Evolutionary conservation across 2,329 filamentous ascomycete species (phyloP).

Genomic region (Dendryphion nanum): DNA sequence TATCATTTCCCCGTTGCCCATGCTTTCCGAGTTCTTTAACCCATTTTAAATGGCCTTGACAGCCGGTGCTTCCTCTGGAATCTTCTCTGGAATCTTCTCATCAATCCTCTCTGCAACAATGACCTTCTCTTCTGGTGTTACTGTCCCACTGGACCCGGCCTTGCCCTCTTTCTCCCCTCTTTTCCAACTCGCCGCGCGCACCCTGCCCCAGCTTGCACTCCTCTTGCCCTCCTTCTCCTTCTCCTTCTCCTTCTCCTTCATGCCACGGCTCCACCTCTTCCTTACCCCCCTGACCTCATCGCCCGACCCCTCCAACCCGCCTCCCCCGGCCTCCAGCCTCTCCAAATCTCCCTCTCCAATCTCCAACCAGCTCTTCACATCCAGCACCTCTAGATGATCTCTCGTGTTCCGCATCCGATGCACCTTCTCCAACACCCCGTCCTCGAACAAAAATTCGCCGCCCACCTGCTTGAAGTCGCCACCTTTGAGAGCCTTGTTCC

Average conservation of each 20-base stretch:
- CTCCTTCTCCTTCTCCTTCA: slow-evolving; percentile 22
- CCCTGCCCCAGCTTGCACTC: too few relatives aligned
- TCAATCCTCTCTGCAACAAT: too few relatives aligned
- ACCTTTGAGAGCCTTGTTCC: slow-evolving; percentile 59
- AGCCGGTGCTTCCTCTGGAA: too few relatives aligned
- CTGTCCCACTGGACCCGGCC: too few relatives aligned
- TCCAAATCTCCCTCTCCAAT: slow-evolving; percentile 27
- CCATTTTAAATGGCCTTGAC: too few relatives aligned
- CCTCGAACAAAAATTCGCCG: slow-evolving; percentile 76
- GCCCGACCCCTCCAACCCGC: slow-evolving; percentile 26
- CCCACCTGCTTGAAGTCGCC: slow-evolving; percentile 70
- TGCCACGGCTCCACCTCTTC: slow-evolving; percentile 34
- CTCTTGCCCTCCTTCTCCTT: background rate
- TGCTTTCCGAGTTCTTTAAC: slow-evolving; percentile 3
- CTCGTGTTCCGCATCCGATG: slow-evolving; percentile 78
- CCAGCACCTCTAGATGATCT: slow-evolving; percentile 71
- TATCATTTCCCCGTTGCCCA: too few relatives aligned
- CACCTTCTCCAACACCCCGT: slow-evolving; percentile 72
- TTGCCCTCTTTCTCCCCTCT: too few relatives aligned
- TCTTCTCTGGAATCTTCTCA: too few relatives aligned
- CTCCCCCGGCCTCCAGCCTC: slow-evolving; percentile 32
- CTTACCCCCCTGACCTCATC: slow-evolving; percentile 22
- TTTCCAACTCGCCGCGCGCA: too few relatives aligned
- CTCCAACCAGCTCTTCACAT: slow-evolving; percentile 63
- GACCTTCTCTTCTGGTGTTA: too few relatives aligned